phyloP scores from a whole-genome alignment of 768 basidiomycete genomes.

The Pilatotrama ljubarskyi region DNA sequence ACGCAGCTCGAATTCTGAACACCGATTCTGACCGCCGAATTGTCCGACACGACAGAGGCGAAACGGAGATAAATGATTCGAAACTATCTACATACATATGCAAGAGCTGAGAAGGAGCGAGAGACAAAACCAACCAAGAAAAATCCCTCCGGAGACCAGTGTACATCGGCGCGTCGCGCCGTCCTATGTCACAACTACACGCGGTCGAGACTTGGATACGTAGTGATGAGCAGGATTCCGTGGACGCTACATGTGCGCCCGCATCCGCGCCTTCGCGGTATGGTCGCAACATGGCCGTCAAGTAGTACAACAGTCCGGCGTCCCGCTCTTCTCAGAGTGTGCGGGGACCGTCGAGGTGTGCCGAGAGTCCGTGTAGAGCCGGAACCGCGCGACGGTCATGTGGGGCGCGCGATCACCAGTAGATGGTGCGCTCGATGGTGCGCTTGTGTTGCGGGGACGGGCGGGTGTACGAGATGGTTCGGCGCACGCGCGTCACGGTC shows the following conservation, averaged over 20 bases:
- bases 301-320: neutral
- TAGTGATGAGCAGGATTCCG: too few species aligned
- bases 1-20: too few species aligned
- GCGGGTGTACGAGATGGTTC: constrained; percentile 64
- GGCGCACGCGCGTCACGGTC: constrained; percentile 74
- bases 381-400: neutral
- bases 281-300: too few species aligned
- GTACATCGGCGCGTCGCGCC: constrained; percentile 1
- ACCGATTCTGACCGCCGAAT: too few species aligned
- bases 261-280: neutral
- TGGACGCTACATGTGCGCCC: neutral
- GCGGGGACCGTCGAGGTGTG: neutral
- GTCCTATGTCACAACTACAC: constrained; percentile 3
- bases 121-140: neutral
- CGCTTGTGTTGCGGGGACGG: constrained; percentile 48
- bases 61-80: neutral
- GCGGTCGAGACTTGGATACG: neutral
- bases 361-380: neutral
- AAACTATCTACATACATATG: constrained; percentile 18
- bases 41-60: too few species aligned
- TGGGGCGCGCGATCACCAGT: constrained; percentile 59
- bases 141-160: neutral
- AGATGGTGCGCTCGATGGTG: constrained; percentile 73
- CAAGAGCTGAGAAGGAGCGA: neutral
- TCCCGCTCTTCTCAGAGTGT: neutral